A percentile compares a stretch with the other conserved stretches of the same genome.
These are phyloP conservation scores for Emydomyces testavorans DNA, from an alignment of 2,329 filamentous ascomycete genomes.

Conservation along the genomic window DNA sequence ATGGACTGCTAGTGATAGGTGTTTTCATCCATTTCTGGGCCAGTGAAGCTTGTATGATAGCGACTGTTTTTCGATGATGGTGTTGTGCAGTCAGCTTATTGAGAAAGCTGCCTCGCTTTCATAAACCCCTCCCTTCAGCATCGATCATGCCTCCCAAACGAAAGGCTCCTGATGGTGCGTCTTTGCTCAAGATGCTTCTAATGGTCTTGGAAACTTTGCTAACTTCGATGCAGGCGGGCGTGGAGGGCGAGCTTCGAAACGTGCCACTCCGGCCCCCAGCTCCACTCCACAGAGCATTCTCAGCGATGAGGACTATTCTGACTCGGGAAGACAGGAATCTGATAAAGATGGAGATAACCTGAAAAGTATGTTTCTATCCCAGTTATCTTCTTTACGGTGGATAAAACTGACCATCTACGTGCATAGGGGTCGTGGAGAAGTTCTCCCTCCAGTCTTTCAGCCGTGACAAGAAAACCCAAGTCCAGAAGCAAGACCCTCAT, in stretches of 20 bases:
- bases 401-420: constrained; percentile 2
- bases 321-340: constrained; percentile 39
- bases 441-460: constrained; percentile 44
- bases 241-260: constrained; percentile 39
- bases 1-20: neutral
- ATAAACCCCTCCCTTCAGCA: neutral
- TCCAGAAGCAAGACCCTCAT: constrained; percentile 41
- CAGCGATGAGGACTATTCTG: constrained; percentile 49
- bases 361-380: constrained; percentile 32
- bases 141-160: constrained; percentile 57
- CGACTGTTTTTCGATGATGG: neutral
- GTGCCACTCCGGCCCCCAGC: constrained; percentile 37
- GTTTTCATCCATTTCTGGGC: neutral
- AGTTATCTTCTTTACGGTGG: constrained; percentile 6
- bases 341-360: constrained; percentile 36
- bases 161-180: constrained; percentile 49
- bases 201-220: constrained; percentile 20
- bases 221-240: constrained; percentile 30
- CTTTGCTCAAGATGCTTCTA: constrained; percentile 15
- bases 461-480: constrained; percentile 34
- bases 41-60: neutral
- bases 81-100: neutral
- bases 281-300: constrained; percentile 34
- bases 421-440: constrained; percentile 39
- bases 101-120: neutral